Percentiles rank a stretch among this genome's conserved stretches.
Conservation (phyloP, 805 yeast genomes). For the Tanozyma kutaoensis region DNA sequence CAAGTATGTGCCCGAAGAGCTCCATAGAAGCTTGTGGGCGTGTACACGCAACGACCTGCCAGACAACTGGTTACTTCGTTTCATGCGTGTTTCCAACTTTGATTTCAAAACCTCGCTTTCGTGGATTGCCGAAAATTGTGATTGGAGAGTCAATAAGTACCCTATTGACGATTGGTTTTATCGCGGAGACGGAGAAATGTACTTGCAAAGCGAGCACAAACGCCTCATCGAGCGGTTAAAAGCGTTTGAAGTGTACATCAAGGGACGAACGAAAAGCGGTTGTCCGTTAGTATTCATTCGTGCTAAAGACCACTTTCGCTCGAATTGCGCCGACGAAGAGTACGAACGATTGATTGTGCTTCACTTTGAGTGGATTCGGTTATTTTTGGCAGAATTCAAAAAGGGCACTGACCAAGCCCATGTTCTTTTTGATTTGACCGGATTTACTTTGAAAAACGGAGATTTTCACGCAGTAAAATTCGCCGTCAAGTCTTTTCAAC, state of each 20-base stretch:
- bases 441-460: conserved; percentile 4
- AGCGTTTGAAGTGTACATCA: conserved; percentile 2
- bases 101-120: conserved; percentile 1
- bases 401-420: conserved; percentile 3
- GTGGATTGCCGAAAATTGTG: conserved; percentile 3
- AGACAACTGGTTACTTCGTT: conserved; percentile 4
- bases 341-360: conserved; percentile 2
- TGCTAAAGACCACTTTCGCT: conserved; percentile 2
- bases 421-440: conserved; percentile 4
- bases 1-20: conserved; percentile 3
- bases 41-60: conserved; percentile 2
- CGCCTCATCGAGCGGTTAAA: conserved; percentile 1
- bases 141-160: conserved; percentile 3
- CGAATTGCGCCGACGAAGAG: conserved; percentile 2
- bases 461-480: conserved; percentile 5
- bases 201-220: conserved; percentile 1
- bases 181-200: conserved; percentile 3
- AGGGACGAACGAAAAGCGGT: conserved; percentile 2
- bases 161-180: conserved; percentile 2
- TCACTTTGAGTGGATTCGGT: conserved; percentile 3
- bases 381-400: conserved; percentile 27
- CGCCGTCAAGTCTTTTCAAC: conserved; percentile 2
- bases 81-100: conserved; percentile 2
- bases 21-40: conserved; percentile 5
- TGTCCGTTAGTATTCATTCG: conserved; percentile 2